phyloP scores from a whole-genome alignment of 352 stramenopile genomes.

The Pythium grandisporangium region DNA sequence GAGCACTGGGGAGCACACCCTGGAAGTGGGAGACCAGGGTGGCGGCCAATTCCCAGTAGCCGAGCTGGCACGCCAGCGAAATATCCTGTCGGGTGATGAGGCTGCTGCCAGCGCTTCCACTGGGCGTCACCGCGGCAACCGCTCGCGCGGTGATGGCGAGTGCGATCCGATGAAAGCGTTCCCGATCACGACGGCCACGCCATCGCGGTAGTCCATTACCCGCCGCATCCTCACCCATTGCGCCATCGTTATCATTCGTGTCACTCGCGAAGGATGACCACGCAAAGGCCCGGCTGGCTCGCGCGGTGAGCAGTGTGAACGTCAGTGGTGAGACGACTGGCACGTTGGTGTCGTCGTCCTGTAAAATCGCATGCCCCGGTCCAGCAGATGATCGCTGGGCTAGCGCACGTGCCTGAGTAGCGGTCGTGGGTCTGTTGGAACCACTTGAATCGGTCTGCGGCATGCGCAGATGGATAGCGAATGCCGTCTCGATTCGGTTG shows the following conservation, averaged over 20 bases:
- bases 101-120: slow-evolving; percentile 19
- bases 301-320: slow-evolving; percentile 31
- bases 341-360: slow-evolving; percentile 1
- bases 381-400: too few species aligned
- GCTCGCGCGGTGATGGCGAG: slow-evolving; percentile 20
- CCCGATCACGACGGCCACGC: slow-evolving; percentile 23
- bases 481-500: slow-evolving; percentile 20
- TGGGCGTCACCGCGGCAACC: slow-evolving; percentile 17
- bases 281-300: slow-evolving; percentile 15
- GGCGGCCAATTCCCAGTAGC: slow-evolving; percentile 38
- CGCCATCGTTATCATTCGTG: too few species aligned
- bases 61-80: slow-evolving; percentile 26
- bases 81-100: slow-evolving; percentile 42
- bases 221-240: too few species aligned
- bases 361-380: too few species aligned
- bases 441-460: too few species aligned
- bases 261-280: too few species aligned
- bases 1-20: slow-evolving; percentile 25
- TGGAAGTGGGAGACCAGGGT: slow-evolving; percentile 41
- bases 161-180: slow-evolving; percentile 27
- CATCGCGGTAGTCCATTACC: too few species aligned
- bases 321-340: slow-evolving; percentile 34
- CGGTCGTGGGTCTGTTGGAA: too few species aligned
- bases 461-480: too few species aligned
- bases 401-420: too few species aligned